Percentiles rank a stretch among this genome's conserved stretches.
phyloP scores from a whole-genome alignment of 805 yeast species.

The Yarrowia divulgata region DNA sequence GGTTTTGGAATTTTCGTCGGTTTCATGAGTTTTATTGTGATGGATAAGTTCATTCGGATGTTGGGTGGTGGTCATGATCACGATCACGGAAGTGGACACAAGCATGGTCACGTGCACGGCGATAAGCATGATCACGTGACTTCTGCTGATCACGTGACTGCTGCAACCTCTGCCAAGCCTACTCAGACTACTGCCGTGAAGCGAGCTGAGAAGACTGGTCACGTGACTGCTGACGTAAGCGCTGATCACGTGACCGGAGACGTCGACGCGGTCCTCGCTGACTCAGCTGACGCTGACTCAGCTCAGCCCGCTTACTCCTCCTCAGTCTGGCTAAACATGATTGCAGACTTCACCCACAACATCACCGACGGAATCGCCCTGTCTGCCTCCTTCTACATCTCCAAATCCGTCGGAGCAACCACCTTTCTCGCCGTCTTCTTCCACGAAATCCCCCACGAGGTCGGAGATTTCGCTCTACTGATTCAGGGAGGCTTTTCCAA shows the following conservation, averaged over 20 bases:
- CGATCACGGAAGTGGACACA: conserved; percentile 54
- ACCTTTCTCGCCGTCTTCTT: conserved; percentile 74
- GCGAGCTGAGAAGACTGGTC: not conserved
- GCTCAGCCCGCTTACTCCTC: conserved; percentile 42
- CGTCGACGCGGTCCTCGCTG: no score
- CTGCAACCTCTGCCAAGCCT: conserved; percentile 40
- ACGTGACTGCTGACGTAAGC: not conserved
- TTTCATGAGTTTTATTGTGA: conserved; percentile 62
- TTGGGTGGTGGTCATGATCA: conserved; percentile 53
- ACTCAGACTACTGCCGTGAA: conserved; percentile 42
- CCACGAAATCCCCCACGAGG: conserved; percentile 83
- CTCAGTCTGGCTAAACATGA: conserved; percentile 69
- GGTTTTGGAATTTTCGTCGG: conserved; percentile 69
- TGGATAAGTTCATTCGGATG: conserved; percentile 68
- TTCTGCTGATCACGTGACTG: not conserved
- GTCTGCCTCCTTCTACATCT: conserved; percentile 70
- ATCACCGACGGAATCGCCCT: conserved; percentile 80
- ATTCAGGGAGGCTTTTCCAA: conserved; percentile 73
- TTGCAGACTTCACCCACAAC: conserved; percentile 77
- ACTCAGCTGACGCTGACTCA: no score
- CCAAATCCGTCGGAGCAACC: conserved; percentile 67
- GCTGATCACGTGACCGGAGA: not conserved
- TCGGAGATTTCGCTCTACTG: conserved; percentile 79
- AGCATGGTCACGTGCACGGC: conserved; percentile 44
- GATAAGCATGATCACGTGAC: conserved; percentile 43